These are phyloP conservation scores for Pelargonium myrrhifolium DNA, from an alignment of 441 rosid genomes.

Conservation along the genomic window DNA sequence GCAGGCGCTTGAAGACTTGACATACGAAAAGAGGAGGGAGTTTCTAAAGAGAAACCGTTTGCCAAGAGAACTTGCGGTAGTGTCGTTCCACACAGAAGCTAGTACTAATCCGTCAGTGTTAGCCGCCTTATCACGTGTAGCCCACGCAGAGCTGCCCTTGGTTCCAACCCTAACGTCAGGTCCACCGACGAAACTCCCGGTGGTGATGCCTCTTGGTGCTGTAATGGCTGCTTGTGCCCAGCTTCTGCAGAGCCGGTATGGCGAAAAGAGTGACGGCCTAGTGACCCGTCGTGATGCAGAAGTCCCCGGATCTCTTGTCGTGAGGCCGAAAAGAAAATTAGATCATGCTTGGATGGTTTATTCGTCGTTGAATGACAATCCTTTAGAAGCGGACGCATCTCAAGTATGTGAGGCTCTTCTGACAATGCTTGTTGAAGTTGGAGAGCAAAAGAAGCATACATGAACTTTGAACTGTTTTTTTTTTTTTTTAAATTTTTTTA, in stretches of 20 bases:
- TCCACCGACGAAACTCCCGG: constrained; percentile 63
- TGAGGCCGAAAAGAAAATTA: constrained; percentile 63
- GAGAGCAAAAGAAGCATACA: constrained; percentile 39
- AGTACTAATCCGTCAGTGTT: constrained; percentile 61
- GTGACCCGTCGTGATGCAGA: constrained; percentile 90
- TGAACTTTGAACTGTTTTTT: too few species aligned
- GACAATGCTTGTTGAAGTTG: constrained; percentile 71
- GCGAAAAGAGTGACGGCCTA: constrained; percentile 86
- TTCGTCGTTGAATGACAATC: constrained; percentile 64
- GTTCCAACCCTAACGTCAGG: constrained; percentile 35
- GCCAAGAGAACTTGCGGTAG: constrained; percentile 72
- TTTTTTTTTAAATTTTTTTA: too few species aligned
- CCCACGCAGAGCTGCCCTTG: constrained; percentile 77
- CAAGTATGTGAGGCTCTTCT: constrained; percentile 87
- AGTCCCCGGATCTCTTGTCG: constrained; percentile 86
- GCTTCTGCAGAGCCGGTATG: constrained; percentile 68
- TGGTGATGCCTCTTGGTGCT: constrained; percentile 85
- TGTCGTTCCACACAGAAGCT: constrained; percentile 92
- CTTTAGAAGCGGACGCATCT: constrained; percentile 66
- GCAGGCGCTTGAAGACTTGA: constrained; percentile 87
- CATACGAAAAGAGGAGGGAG: constrained; percentile 77
- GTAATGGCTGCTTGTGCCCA: constrained; percentile 97
- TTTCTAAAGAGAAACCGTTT: constrained; percentile 59
- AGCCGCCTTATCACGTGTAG: constrained; percentile 72
- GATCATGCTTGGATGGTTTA: constrained; percentile 99